Evolutionary conservation across 352 stramenopile genomes (phyloP).

Genomic region (Aphanomyces euteiches): DNA sequence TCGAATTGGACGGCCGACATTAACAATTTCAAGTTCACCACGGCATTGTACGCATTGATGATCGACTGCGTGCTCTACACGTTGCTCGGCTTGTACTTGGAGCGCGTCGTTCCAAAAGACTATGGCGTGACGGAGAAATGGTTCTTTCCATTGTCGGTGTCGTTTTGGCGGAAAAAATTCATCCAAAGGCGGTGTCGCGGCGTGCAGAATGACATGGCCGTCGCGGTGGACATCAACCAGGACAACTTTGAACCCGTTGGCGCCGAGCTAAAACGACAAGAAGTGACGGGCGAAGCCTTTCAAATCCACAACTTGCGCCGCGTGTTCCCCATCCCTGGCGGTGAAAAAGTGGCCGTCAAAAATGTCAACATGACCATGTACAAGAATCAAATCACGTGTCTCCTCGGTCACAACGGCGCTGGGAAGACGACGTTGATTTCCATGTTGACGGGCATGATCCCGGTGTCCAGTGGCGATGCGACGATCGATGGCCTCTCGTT

Average conservation of each 20-base stretch:
- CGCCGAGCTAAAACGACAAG: conserved; percentile 28
- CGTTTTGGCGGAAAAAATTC: conserved; percentile 55
- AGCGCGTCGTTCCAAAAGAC: conserved; percentile 89
- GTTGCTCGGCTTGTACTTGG: conserved; percentile 84
- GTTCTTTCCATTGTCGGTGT: conserved; percentile 82
- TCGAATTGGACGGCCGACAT: conserved; percentile 42
- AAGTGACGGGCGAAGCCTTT: conserved; percentile 29
- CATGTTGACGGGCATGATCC: conserved; percentile 90
- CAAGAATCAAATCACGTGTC: conserved; percentile 69
- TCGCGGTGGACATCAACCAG: neutral
- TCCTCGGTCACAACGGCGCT: conserved; percentile 49
- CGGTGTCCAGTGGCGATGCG: conserved; percentile 58
- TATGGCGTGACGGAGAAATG: conserved; percentile 86
- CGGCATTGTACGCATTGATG: conserved; percentile 76
- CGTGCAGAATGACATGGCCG: neutral
- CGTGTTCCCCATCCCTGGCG: conserved; percentile 46
- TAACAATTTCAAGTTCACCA: conserved; percentile 53
- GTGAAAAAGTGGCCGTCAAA: conserved; percentile 56
- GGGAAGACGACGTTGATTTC: conserved; percentile 92
- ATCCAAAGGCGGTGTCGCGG: neutral
- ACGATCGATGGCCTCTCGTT: conserved; percentile 71
- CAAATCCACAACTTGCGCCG: conserved; percentile 38
- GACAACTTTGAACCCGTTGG: conserved; percentile 22
- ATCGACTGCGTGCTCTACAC: conserved; percentile 88
- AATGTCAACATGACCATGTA: conserved; percentile 67